Evolutionary conservation across 1,284 basidiomycete genomes (phyloP), one percentile per base, ranked within the genome.

Genomic region (Neonothopanus nambi): DNA sequence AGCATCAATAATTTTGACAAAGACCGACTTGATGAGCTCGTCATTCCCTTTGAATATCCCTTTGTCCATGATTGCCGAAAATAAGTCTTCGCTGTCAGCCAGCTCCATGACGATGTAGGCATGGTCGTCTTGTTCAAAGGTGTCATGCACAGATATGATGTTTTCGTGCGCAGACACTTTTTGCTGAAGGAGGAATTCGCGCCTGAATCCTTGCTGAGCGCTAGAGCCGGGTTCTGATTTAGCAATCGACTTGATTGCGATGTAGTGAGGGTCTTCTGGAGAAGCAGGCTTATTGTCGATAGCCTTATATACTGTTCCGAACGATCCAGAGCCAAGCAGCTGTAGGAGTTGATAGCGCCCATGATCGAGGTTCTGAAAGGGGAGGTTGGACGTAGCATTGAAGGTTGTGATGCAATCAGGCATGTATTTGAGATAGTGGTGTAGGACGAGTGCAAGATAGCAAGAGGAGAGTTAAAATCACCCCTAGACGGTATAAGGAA

Each of bases 241-340:
- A 9, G 45, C 42, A 13, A 64, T 47, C 49, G 61, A 64, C 45
- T 95, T 95, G 71, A 95, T 81, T 12, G 93, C 93, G 54, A 73
- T 84, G 67, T 75, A 74, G 49, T 68, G 58, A 9, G 68, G 71
- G 37, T 73, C 68, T 41, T 70, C 61, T 17, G 60, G 62, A 36
- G 70, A 66, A 56, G 67, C 46, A 37, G 38, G 75, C 26, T 60
- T 62, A 46, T 63, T 63, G 59, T 88, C 84, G 48, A 84, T 65
- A 15, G 85, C 89, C 52, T 81, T 79, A 71, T 94, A 93, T 59
- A 94, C 91, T 52, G 86, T 84, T 47, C 91, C 91, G 60, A 91
- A 93, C 9, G 87, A 85, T 36, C 92, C 92, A 42, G 84, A 75
- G 40, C 89, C 92, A 49, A 94, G 76, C 46, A 81, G 76, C 54